Evolutionary conservation across 352 stramenopile species (phyloP), one percentile per base, ranked within the genome.

Genomic region (Pythium aristosporum): DNA sequence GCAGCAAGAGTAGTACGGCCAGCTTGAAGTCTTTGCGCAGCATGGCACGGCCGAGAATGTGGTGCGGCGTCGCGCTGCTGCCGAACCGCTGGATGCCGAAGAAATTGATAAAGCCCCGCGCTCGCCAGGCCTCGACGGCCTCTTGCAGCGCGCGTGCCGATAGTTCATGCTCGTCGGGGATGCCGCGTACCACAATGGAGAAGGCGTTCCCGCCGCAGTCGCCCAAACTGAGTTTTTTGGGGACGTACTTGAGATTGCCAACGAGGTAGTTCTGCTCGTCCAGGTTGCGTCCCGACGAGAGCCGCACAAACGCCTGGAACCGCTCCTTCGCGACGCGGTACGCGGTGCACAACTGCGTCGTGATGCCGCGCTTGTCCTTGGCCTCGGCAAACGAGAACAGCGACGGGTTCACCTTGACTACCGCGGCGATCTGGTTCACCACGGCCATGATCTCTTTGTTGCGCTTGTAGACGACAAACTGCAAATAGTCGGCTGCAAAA

Each of bases 341-440:
- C 25, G 87, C 78, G 4, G 96, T 98, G 71, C 89, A 97, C 65
- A 97, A 97, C 77, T 99, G 97, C 49, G 89, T 93, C 1, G 97
- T 99, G 56, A 98, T 88, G 37, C 90, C 97, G 58, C 96, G 84
- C 75, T 98, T 98, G 73, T 99, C 97, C 72, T 99, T 99, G 67
- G 92, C 97, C 30, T 97, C 97, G 21, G 95, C 95, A 74, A 94
- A 98, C 30, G 83, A 88, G 53, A 98, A 95, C 1, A 85, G 62
- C 41, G 81, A 77, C 25, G 74, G 67, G 21, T 77, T 79, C 18
- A 93, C 71, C 51, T 89, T 85, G 43, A 96, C 63, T 57, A 86
- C 73, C 28, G 83, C 82, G 21, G 77, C 81, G 16, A 97, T 72
- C 51, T 94, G 85, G 57, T 83, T 82, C 64, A 95, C 79, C 49